Evolutionary conservation across 2,329 filamentous ascomycete genomes (phyloP).

Genomic region (Beauveria sp.): DNA sequence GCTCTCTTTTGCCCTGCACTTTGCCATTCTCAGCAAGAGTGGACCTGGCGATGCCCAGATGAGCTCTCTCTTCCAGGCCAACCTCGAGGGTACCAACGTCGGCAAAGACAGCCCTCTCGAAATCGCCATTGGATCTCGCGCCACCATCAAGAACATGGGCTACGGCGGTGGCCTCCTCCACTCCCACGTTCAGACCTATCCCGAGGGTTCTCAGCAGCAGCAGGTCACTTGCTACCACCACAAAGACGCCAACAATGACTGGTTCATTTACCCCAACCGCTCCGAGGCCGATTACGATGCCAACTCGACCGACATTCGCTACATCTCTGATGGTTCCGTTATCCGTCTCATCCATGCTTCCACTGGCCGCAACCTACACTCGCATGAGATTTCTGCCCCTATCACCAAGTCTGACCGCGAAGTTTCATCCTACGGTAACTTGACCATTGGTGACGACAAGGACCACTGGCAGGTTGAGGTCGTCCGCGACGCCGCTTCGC

Average conservation of each 20-base stretch:
- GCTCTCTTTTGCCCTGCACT: conserved; percentile 91
- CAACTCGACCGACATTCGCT: conserved; percentile 59
- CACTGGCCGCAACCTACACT: conserved; percentile 95
- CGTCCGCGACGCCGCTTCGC: conserved; percentile 78
- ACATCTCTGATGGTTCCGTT: conserved; percentile 66
- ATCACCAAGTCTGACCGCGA: conserved; percentile 84
- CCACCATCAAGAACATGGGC: conserved; percentile 98
- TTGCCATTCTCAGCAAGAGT: conserved; percentile 84
- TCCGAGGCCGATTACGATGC: conserved; percentile 63
- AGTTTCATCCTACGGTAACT: conserved; percentile 92
- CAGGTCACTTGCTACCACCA: conserved; percentile 99
- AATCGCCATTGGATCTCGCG: conserved; percentile 78
- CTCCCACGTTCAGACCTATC: conserved; percentile 93
- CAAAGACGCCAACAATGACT: conserved; percentile 99
- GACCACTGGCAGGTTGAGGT: conserved; percentile 96
- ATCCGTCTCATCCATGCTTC: conserved; percentile 89
- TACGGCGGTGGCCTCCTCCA: conserved; percentile 95
- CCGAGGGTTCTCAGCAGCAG: conserved; percentile 87
- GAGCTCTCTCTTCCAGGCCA: conserved; percentile 98
- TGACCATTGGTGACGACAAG: conserved; percentile 92
- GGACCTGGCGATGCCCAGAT: conserved; percentile 99
- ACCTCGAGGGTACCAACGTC: conserved; percentile 86
- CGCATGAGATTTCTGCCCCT: conserved; percentile 81
- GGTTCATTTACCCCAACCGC: conserved; percentile 97
- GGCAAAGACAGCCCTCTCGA: conserved; percentile 92